These are phyloP conservation scores for Plasmodium gaboni DNA, from an alignment of 169 alveolate species.

Conservation along the genomic window DNA sequence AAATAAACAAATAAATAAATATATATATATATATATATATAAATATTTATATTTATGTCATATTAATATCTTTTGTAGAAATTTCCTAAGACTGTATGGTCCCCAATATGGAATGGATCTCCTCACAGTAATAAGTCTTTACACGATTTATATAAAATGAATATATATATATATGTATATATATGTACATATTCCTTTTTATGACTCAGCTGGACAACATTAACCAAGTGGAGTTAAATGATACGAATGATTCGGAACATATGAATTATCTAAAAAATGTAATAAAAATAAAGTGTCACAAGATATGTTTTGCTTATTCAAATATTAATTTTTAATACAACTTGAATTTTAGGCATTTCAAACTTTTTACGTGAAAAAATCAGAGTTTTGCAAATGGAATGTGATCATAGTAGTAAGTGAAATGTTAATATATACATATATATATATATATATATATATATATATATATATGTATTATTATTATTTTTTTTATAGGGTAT, in stretches of 20 bases:
- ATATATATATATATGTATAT: not conserved
- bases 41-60: not conserved
- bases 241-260: conserved; percentile 1
- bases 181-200: not conserved
- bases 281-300: not conserved
- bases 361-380: conserved; percentile 42
- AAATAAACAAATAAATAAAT: not conserved
- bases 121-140: conserved; percentile 23
- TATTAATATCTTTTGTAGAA: conserved; percentile 22
- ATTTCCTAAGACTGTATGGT: conserved; percentile 46
- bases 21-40: no score
- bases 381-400: conserved; percentile 74
- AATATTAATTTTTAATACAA: no score
- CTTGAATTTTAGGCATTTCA: conserved; percentile 17
- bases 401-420: conserved; percentile 37
- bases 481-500: conserved; percentile 42
- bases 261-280: conserved; percentile 43
- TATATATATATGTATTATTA: not conserved
- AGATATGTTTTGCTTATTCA: no score
- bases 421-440: not conserved
- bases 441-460: conserved; percentile 6
- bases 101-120: conserved; percentile 75
- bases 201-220: conserved; percentile 28
- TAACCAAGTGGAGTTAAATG: conserved; percentile 29
- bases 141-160: not conserved